Evolutionary conservation across 148 eudicot species (phyloP).

Genomic region (Diospyros lotus): DNA sequence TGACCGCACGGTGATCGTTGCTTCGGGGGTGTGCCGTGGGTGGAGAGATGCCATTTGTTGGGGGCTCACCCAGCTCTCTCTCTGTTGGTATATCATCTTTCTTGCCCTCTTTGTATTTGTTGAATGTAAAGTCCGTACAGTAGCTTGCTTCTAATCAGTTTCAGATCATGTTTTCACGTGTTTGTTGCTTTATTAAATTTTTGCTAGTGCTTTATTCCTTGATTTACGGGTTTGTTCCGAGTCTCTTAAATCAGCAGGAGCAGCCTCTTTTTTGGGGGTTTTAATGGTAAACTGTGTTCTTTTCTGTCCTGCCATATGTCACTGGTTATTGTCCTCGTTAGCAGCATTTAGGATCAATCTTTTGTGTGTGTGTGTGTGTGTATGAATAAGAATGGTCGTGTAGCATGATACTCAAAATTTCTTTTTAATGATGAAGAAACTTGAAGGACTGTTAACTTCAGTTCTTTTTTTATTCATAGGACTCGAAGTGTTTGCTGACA

Average conservation of each 20-base stretch:
- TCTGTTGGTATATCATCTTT: slow-evolving; percentile 66
- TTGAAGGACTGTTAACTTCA: too few species aligned
- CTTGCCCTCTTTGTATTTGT: not conserved
- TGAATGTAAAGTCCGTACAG: not conserved
- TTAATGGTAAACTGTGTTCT: not conserved
- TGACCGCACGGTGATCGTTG: slow-evolving; percentile 73
- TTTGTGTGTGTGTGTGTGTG: not conserved
- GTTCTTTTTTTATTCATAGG: too few species aligned
- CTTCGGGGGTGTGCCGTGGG: slow-evolving; percentile 75
- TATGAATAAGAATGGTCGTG: too few species aligned
- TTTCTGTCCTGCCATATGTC: not conserved
- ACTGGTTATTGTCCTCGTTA: not conserved
- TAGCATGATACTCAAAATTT: too few species aligned
- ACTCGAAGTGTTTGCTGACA: not conserved
- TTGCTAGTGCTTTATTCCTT: not conserved
- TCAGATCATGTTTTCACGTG: not conserved
- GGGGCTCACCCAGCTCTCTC: slow-evolving; percentile 69
- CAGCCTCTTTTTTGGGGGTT: not conserved
- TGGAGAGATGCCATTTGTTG: slow-evolving; percentile 87
- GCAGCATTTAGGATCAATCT: not conserved
- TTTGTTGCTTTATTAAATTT: slow-evolving; percentile 1
- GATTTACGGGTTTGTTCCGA: not conserved
- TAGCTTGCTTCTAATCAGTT: not conserved
- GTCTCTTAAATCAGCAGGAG: too few species aligned
- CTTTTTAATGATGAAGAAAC: too few species aligned